phyloP scores from a whole-genome alignment of 2,329 filamentous ascomycete genomes.

The Cercospora janseana region DNA sequence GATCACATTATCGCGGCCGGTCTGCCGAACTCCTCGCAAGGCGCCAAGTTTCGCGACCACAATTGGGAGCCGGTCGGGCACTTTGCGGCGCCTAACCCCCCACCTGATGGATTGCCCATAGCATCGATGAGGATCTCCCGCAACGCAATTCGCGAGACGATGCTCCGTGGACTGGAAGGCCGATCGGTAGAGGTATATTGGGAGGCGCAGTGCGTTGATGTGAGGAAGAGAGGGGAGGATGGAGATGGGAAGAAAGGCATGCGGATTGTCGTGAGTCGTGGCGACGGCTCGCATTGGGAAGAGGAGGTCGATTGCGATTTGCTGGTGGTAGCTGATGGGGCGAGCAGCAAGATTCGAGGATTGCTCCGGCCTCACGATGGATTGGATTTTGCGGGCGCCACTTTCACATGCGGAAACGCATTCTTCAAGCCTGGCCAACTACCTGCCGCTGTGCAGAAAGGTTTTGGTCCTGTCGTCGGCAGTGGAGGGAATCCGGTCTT shows the following conservation, averaged over 20 bases:
- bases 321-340: constrained; percentile 22
- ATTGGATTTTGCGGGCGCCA: constrained; percentile 17
- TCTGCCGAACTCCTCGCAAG: background rate
- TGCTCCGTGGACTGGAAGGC: background rate
- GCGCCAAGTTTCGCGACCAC: background rate
- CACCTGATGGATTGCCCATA: constrained; percentile 4
- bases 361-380: constrained; percentile 10
- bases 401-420: constrained; percentile 12
- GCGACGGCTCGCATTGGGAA: too few species aligned
- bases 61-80: constrained; percentile 2
- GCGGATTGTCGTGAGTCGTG: too few species aligned
- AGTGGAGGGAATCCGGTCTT: constrained; percentile 44
- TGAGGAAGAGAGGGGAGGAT: constrained; percentile 3
- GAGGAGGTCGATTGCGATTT: constrained; percentile 20
- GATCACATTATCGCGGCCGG: constrained; percentile 13
- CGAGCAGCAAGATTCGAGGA: constrained; percentile 20
- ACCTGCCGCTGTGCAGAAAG: constrained; percentile 11
- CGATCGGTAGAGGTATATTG: background rate
- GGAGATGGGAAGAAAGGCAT: background rate
- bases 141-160: constrained; percentile 3
- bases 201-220: background rate
- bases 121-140: constrained; percentile 8
- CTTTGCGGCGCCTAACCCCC: too few species aligned
- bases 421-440: constrained; percentile 10
- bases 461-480: constrained; percentile 26